Percentiles rank a stretch among this genome's conserved stretches.
Evolutionary conservation across 2,329 filamentous ascomycete species (phyloP).

Genomic region (Zopfia rhizophila): DNA sequence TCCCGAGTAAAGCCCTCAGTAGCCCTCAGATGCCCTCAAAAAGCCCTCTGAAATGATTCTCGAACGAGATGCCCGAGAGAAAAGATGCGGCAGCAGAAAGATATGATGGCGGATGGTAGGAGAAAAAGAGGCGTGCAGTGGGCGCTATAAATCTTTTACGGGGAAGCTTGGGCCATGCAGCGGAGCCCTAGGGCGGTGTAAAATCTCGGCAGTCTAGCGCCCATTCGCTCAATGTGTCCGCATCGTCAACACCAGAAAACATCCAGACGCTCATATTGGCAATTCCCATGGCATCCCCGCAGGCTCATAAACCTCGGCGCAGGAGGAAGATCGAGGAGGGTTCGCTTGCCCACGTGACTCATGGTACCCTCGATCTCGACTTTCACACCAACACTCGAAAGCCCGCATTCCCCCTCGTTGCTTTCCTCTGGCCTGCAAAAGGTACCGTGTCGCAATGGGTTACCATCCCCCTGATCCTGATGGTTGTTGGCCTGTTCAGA

Average conservation of each 20-base stretch:
- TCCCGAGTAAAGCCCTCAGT: constrained; percentile 43
- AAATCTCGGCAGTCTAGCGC: too few relatives aligned
- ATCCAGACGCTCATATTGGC: too few relatives aligned
- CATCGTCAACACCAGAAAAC: too few relatives aligned
- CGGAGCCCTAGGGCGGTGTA: constrained; percentile 66
- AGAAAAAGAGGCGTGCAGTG: constrained; percentile 19
- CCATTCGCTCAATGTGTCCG: too few relatives aligned
- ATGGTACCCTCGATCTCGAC: constrained; percentile 58
- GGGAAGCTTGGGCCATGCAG: constrained; percentile 57
- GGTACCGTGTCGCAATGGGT: constrained; percentile 91
- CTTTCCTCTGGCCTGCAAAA: constrained; percentile 94
- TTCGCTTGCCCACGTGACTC: constrained; percentile 50
- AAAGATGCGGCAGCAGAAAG: constrained; percentile 28
- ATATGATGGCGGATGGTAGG: constrained; percentile 23
- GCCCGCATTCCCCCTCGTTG: constrained; percentile 88
- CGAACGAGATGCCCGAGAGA: constrained; percentile 34
- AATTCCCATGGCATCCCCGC: constrained; percentile 43
- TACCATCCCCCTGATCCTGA: constrained; percentile 84
- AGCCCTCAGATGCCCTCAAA: constrained; percentile 45
- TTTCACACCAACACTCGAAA: constrained; percentile 56
- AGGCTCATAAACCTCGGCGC: constrained; percentile 54
- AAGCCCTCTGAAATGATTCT: constrained; percentile 42
- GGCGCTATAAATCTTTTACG: constrained; percentile 14
- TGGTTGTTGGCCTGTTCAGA: constrained; percentile 89
- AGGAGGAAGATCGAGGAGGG: constrained; percentile 55